Evolutionary conservation across 2,329 filamentous ascomycete species (phyloP).

Genomic region (Westerdykella ornata): DNA sequence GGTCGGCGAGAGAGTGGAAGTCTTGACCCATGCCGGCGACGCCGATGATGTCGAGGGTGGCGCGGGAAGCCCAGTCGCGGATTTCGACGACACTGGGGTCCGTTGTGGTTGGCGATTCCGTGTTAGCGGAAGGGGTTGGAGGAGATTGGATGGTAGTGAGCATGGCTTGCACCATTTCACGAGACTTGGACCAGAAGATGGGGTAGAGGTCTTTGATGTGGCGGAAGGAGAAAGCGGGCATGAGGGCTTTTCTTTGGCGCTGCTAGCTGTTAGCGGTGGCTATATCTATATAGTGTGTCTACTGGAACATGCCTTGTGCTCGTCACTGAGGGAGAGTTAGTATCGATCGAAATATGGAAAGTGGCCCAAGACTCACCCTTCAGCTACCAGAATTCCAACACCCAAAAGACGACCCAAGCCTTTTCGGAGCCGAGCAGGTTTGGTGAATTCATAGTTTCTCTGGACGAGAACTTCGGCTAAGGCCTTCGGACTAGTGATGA

Average conservation of each 20-base stretch:
- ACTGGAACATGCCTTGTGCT: conserved; percentile 53
- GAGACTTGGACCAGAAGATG: conserved; percentile 45
- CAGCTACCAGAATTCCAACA: conserved; percentile 67
- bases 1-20: conserved; percentile 48
- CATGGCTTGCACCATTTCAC: conserved; percentile 39
- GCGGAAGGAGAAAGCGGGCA: conserved; percentile 47
- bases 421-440: conserved; percentile 42
- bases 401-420: conserved; percentile 61
- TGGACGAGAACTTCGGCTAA: conserved; percentile 46
- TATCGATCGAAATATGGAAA: too few species aligned
- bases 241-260: conserved; percentile 44
- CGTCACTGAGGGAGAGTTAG: conserved; percentile 42
- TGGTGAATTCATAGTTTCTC: conserved; percentile 48
- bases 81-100: conserved; percentile 39
- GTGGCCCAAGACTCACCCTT: conserved; percentile 47
- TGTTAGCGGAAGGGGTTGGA: too few species aligned
- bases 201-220: conserved; percentile 48
- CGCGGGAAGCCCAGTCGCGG: conserved; percentile 43
- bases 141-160: conserved; percentile 16
- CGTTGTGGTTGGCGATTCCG: conserved; percentile 6
- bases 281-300: conserved; percentile 48
- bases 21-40: conserved; percentile 52
- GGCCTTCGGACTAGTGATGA: conserved; percentile 43
- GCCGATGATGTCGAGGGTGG: conserved; percentile 55
- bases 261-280: conserved; percentile 40